These are phyloP conservation scores for Zizania palustris DNA, from an alignment of 202 grass and related monocot species.

Conservation along the genomic window DNA sequence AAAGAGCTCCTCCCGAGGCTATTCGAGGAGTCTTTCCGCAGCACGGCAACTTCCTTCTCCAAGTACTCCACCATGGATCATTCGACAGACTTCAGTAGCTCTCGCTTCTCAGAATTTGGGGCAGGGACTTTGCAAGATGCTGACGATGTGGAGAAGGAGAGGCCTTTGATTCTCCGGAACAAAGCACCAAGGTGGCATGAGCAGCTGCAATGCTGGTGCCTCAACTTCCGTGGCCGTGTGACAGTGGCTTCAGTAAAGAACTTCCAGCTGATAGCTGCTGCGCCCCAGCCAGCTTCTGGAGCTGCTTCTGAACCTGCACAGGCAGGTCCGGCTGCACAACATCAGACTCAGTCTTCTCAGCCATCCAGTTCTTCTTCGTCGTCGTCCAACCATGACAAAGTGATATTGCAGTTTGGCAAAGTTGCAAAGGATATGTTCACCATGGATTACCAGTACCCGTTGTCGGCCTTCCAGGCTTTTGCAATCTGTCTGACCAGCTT, in stretches of 20 bases:
- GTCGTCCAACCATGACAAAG: conserved; percentile 56
- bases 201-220: conserved; percentile 96
- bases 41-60: conserved; percentile 56
- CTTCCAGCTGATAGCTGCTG: conserved; percentile 75
- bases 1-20: conserved; percentile 50
- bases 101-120: conserved; percentile 59
- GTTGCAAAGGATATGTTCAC: conserved; percentile 88
- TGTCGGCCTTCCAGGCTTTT: conserved; percentile 96
- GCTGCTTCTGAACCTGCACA: conserved; percentile 13
- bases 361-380: conserved; percentile 32
- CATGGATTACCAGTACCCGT: conserved; percentile 92
- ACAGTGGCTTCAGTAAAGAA: conserved; percentile 93
- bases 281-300: conserved; percentile 14
- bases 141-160: conserved; percentile 48
- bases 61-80: conserved; percentile 50
- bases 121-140: conserved; percentile 30
- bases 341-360: conserved; percentile 25
- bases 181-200: conserved; percentile 86
- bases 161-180: conserved; percentile 72
- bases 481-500: conserved; percentile 96
- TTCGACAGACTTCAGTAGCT: conserved; percentile 67
- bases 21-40: conserved; percentile 83
- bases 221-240: conserved; percentile 86
- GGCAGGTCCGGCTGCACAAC: conserved; percentile 23
- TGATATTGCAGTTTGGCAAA: conserved; percentile 93